Percentiles rank a stretch among this genome's conserved stretches.
These are phyloP conservation scores for Quercus gilva DNA, from an alignment of 306 rosid species.

Conservation along the genomic window DNA sequence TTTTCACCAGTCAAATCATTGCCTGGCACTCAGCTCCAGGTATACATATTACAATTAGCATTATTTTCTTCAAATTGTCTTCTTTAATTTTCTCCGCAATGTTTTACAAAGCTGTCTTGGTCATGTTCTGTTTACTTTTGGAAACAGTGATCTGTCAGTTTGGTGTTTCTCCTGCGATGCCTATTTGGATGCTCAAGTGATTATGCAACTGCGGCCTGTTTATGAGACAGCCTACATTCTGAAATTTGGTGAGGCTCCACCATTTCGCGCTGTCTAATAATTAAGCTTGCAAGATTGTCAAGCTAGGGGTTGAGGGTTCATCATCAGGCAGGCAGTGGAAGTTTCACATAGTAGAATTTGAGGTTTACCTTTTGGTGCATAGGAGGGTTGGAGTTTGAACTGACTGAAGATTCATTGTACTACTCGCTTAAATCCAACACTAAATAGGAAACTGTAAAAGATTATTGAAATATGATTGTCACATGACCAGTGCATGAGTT, in stretches of 20 bases:
- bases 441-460: neutral
- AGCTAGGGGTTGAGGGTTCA: slow-evolving; percentile 18
- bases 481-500: too few species aligned
- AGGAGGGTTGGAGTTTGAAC: slow-evolving; percentile 26
- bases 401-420: neutral
- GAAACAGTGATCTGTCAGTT: slow-evolving; percentile 68
- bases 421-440: neutral
- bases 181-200: slow-evolving; percentile 74
- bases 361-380: neutral
- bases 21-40: slow-evolving; percentile 80
- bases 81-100: neutral
- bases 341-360: neutral
- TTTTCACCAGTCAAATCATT: slow-evolving; percentile 42
- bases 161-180: slow-evolving; percentile 93
- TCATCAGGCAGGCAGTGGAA: neutral
- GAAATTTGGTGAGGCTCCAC: slow-evolving; percentile 69
- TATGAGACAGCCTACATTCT: slow-evolving; percentile 55
- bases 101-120: neutral
- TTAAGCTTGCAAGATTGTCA: neutral
- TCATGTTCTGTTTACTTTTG: slow-evolving; percentile 1
- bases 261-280: slow-evolving; percentile 24
- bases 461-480: too few species aligned
- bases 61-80: neutral
- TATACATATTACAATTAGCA: slow-evolving; percentile 5
- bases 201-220: slow-evolving; percentile 58